Base-by-base conservation (phyloP, 768 basidiomycete genomes). In the Baorangia bicolor region DNA sequence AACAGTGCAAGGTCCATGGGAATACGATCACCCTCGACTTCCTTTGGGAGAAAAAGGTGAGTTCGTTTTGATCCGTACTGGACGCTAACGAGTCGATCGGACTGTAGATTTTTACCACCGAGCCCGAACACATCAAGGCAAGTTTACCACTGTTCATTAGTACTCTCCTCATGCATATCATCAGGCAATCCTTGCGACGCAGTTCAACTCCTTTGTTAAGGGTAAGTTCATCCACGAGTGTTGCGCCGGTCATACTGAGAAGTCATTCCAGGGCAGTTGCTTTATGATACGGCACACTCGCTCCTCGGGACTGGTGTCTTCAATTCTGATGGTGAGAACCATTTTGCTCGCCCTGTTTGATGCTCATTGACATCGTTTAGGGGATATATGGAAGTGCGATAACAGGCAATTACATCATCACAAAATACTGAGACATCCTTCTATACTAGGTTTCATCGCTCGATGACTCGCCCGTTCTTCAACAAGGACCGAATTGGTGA, bases 231-330 rank as follows among this genome's bases (percentile, higher is more conserved):
- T 34, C 11, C 20, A 7, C 39, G 25, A 45, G 1, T 5, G 56
- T 16, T 21, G 58, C 58, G 33, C 44, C 46, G 16, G 63, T 57
- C 8, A 56, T 64, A 16, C 63, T 69, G 54, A 67, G 65, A 44
- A 55, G 51, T 25, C 59, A 41, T 34, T 18, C 25, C 25, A 59
- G 56, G 61, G 9, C 49, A 57, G 2, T n/a, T 54, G 14, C 47
- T 40, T 13, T 44, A 13, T 23, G 55, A 54, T 11, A 40, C 28
- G 9, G 3, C 30, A 14, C 20, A 66, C 16, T 67, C 71, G 3
- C 61, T 83, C 3, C 67, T 84, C 6, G 84, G 84, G 7, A 74
- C 74, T 8, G 85, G 85, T 0, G 80, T 85, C 1, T 84, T 85
- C 70, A 82, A 79, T 56, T 75, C 79, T 1, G 81, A 82, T 58